Base-by-base conservation (phyloP, 768 basidiomycete genomes). In the Lepiota brunneoincarnata region DNA sequence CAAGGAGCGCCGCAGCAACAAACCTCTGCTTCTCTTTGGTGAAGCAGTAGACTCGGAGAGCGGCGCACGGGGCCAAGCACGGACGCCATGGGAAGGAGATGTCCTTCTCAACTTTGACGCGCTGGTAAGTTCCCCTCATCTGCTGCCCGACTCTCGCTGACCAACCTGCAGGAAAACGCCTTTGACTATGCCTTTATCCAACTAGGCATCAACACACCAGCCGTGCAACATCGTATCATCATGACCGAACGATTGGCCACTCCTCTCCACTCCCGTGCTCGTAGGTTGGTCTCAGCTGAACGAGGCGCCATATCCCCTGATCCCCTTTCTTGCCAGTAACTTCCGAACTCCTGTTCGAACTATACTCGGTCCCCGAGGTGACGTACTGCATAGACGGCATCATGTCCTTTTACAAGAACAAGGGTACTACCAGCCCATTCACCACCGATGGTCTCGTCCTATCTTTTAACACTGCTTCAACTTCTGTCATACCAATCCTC, bases 341-440 rank as follows among this genome's bases (percentile, higher is more conserved):
- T 7, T 94, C 94, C 0, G 97, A 99, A 64, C 84, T 99, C 26
- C 83, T 99, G 71, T 99, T 99, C 64, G 97, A 99, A 71, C 79
- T 85, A 41, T 99, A 98, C 66, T 77, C 79, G 4, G 92, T 87
- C 3, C 95, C 96, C 1, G 84, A 87, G 4, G 76, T 98, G 43
- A 76, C 90, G 3, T 98, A 91, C 71, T 91, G 90, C 50, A 75
- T 97, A 54, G 97, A 99, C 64, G 86, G 89, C 10, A 72, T 93
- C 56, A 92, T 97, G 83, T 93, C 95, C 3, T 95, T 97, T 66
- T 92, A 94, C 64, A 79, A 90, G 59, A 92, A 93, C 64, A 78
- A 83, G 53, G 70, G 69, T 7, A 43, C 67, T 4, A 28, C 56
- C 5, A 55, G 54, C 5, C 71, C 77, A 0, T 86, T 82, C 61